A percentile compares a stretch with the other conserved stretches of the same genome.
phyloP scores from a whole-genome alignment of 345 rosid genomes.

The Turnera subulata region DNA sequence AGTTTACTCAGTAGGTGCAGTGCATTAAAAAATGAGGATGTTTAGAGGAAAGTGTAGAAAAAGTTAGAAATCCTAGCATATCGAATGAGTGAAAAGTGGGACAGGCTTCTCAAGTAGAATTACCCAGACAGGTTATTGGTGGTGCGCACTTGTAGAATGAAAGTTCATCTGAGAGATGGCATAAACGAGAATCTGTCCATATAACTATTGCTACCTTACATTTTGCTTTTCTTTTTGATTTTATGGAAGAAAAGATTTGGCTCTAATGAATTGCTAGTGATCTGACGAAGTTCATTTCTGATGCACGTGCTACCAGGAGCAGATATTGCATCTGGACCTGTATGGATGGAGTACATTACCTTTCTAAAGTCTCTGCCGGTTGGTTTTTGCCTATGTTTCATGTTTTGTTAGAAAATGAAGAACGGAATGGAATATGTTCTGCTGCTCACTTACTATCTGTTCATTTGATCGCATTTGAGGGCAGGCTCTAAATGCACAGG shows the following conservation, averaged over 20 bases:
- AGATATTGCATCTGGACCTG: conserved; percentile 87
- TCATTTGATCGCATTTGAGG: conserved; percentile 22
- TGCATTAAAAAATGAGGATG: too few species aligned
- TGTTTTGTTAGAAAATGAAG: neutral
- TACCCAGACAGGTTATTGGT: neutral
- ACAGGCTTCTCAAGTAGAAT: neutral
- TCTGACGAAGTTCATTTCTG: conserved; percentile 15
- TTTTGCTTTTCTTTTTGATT: too few species aligned
- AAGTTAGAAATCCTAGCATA: too few species aligned
- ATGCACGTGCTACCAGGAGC: conserved; percentile 56
- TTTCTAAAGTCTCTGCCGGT: conserved; percentile 82
- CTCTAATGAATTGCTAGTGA: conserved; percentile 4
- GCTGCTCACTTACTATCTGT: conserved; percentile 2
- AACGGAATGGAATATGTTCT: neutral
- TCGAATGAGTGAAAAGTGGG: too few species aligned
- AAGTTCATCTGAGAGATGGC: too few species aligned
- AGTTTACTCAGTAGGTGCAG: too few species aligned
- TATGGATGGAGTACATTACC: conserved; percentile 88
- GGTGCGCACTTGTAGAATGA: neutral
- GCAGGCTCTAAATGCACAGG: conserved; percentile 66
- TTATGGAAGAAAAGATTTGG: too few species aligned
- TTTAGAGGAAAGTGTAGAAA: too few species aligned
- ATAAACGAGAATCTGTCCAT: too few species aligned
- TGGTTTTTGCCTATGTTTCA: conserved; percentile 18
- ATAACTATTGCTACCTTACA: too few species aligned